Evolutionary conservation across 148 eudicot genomes (phyloP).

Genomic region (Rhododendron molle): DNA sequence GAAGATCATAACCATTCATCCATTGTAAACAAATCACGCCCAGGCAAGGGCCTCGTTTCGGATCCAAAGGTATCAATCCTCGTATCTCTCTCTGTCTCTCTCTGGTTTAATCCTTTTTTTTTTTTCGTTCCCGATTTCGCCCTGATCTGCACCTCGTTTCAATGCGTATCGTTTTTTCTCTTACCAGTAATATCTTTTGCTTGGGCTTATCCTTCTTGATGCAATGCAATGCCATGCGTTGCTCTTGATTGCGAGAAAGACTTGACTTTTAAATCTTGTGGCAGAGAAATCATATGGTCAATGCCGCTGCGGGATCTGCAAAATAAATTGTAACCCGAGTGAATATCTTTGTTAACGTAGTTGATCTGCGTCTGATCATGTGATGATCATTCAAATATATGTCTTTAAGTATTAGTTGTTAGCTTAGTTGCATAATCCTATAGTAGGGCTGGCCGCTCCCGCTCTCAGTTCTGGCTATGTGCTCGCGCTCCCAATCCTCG

Average conservation of each 20-base stretch:
- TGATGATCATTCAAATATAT: not conserved
- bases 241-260: not conserved
- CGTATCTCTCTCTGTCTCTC: too few relatives aligned
- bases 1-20: not conserved
- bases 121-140: not conserved
- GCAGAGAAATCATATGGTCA: not conserved
- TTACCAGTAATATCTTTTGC: not conserved
- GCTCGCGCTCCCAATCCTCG: not conserved
- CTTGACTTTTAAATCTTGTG: not conserved
- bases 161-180: not conserved
- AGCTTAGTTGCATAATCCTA: not conserved
- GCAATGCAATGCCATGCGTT: not conserved
- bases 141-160: not conserved
- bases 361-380: not conserved
- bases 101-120: too few relatives aligned
- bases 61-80: slow-evolving; percentile 11
- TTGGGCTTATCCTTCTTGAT: not conserved
- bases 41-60: not conserved
- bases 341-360: not conserved
- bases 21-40: not conserved
- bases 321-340: not conserved
- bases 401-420: not conserved
- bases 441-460: not conserved
- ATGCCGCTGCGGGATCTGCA: slow-evolving; percentile 10
- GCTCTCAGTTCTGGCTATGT: not conserved